Evolutionary conservation across 164 flowering plant species (phyloP).

Genomic region (Vitis rotundifolia): DNA sequence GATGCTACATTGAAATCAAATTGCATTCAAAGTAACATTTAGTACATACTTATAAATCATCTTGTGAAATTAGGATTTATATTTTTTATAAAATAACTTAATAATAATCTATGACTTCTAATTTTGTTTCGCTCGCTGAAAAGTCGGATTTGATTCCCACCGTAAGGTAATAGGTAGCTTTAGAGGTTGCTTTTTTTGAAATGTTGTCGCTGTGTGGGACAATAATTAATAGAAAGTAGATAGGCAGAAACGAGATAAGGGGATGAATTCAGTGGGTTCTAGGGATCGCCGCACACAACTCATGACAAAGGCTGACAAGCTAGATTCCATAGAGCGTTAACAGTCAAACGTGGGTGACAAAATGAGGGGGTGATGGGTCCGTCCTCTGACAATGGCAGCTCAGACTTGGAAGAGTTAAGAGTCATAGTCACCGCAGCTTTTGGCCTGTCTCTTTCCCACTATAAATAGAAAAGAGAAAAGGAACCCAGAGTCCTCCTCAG

Average conservation of each 20-base stretch:
- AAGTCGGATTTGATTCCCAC: too few relatives aligned
- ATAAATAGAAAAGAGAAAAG: not conserved
- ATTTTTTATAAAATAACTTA: too few relatives aligned
- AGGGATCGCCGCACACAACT: slow-evolving; percentile 12
- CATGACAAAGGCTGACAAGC: slow-evolving; percentile 1
- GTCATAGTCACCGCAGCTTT: slow-evolving; percentile 24
- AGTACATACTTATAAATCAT: too few relatives aligned
- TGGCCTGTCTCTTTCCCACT: slow-evolving; percentile 19
- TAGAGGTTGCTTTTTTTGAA: too few relatives aligned
- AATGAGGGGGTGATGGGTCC: slow-evolving; percentile 5
- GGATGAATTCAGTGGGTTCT: not conserved
- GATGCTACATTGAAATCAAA: too few relatives aligned
- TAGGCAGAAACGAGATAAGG: not conserved
- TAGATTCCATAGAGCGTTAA: slow-evolving; percentile 22
- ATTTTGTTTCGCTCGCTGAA: too few relatives aligned
- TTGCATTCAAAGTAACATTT: too few relatives aligned
- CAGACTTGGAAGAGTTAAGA: slow-evolving; percentile 9
- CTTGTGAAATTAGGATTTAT: too few relatives aligned
- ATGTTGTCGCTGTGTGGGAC: too few relatives aligned
- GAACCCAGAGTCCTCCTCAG: not conserved
- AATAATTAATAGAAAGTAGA: too few relatives aligned
- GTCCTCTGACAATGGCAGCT: slow-evolving; percentile 11
- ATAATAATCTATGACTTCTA: not conserved
- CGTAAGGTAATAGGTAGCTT: too few relatives aligned
- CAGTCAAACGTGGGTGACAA: slow-evolving; percentile 26